Evolutionary conservation across 371 early-diverging fungal species (phyloP).

Genomic region (Chytridiales sp.): DNA sequence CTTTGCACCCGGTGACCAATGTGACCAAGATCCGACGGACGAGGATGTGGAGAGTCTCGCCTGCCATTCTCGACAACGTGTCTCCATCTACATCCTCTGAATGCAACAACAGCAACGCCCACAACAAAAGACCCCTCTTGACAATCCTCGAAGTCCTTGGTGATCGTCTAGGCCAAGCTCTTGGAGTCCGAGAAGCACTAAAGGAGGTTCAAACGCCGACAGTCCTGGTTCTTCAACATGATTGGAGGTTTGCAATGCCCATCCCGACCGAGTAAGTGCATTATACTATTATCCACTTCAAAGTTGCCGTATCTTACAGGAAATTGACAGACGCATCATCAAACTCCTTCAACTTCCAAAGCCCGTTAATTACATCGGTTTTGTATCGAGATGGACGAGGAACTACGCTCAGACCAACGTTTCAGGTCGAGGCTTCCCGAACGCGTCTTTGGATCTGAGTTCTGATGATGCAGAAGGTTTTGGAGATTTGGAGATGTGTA

Average conservation of each 20-base stretch:
- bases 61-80: too few species aligned
- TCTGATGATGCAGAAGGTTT: background rate
- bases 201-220: slow-evolving; percentile 20
- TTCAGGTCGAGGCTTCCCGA: background rate
- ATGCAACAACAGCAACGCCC: too few species aligned
- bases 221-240: slow-evolving; percentile 27
- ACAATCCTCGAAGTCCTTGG: too few species aligned
- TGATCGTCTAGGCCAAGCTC: slow-evolving; percentile 25
- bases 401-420: slow-evolving; percentile 7
- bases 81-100: too few species aligned
- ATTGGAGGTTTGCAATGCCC: slow-evolving; percentile 21
- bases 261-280: background rate
- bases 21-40: too few species aligned
- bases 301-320: background rate
- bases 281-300: background rate
- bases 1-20: too few species aligned
- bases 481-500: slow-evolving; percentile 1
- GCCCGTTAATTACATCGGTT: slow-evolving; percentile 26
- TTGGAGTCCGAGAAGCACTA: slow-evolving; percentile 24
- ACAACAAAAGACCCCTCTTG: too few species aligned
- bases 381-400: slow-evolving; percentile 19
- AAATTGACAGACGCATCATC: slow-evolving; percentile 14
- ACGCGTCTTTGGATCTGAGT: background rate
- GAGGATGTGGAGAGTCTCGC: too few species aligned
- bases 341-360: too few species aligned